phyloP scores from a whole-genome alignment of 345 rosid genomes.

The Salix arbutifolia region DNA sequence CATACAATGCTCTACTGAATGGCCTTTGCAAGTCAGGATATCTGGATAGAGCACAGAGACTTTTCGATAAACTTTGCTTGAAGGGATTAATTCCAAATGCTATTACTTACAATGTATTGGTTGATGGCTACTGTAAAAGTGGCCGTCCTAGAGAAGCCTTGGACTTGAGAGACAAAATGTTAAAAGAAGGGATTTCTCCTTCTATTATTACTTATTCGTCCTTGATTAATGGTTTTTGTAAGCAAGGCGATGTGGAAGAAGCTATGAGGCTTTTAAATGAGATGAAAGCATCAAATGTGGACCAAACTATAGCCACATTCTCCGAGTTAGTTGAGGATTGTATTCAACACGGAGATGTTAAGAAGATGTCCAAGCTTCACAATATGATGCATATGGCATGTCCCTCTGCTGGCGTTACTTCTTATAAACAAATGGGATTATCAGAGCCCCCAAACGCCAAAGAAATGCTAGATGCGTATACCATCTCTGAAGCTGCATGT shows the following conservation, averaged over 20 bases:
- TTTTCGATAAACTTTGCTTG: conserved; percentile 49
- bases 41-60: conserved; percentile 51
- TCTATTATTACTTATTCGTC: conserved; percentile 27
- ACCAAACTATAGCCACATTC: conserved; percentile 17
- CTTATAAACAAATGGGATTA: conserved; percentile 15
- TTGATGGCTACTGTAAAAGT: conserved; percentile 43
- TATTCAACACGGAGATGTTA: conserved; percentile 8
- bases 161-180: conserved; percentile 45
- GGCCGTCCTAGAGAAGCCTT: conserved; percentile 48
- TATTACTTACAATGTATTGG: conserved; percentile 49
- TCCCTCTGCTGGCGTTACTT: conserved; percentile 6
- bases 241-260: conserved; percentile 31
- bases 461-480: conserved; percentile 12
- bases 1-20: conserved; percentile 59
- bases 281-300: conserved; percentile 17
- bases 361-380: conserved; percentile 18
- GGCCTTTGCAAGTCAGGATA: conserved; percentile 58
- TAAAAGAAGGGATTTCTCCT: conserved; percentile 42
- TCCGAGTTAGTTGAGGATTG: conserved; percentile 19
- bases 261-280: conserved; percentile 30
- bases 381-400: conserved; percentile 7
- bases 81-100: conserved; percentile 55
- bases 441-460: conserved; percentile 1
- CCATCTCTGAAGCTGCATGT: conserved; percentile 24
- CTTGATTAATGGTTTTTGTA: conserved; percentile 36